Base-by-base conservation (phyloP, 345 rosid genomes). In the Crucihimalaya himalaica region DNA sequence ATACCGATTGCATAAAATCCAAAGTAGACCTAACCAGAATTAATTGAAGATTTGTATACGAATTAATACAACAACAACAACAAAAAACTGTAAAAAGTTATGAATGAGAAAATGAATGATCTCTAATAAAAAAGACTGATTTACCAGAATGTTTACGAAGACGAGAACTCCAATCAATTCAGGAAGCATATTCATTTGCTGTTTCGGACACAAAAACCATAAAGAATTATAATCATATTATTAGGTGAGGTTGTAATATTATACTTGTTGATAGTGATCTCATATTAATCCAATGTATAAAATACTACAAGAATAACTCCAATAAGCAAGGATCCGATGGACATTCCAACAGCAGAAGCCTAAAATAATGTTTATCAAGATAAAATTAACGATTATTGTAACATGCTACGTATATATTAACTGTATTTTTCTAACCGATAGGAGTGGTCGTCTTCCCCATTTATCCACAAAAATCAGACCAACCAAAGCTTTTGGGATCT, bases 381-480 rank as follows among this genome's bases (percentile, higher is more conserved):
- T 16, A 46, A 16, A 15, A 15, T 5, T 16, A 46, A 18, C 7
- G 16, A n/a, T 16, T 8, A 46, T 7, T 46, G 9, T n/a, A n/a
- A 16, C n/a, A n/a, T 45, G 10, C 2, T 65, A 21, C 11, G 53
- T 55, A n/a, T 46, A 31, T 14, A 55, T 16, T 16, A 21, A 28
- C 6, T 40, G 25, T 27, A 27, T 20, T n/a, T 46, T 45, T 63
- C 80, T 70, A 47, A 86, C 89, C 84, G 84, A 18, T 7, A 86
- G 75, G 20, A 84, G 87, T 16, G 82, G 84, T 4, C 88, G 79
- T 74, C 92, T 71, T 70, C 92, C 92, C 39, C 55, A 82, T 59
- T 20, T 78, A 60, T 87, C 92, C 39, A 83, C 83, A 58, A 87
- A 70, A 43, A 82, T 5, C 10, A 87, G 63, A 35, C 70, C 69